Evolutionary conservation across 139 green algal species (phyloP), one percentile per base, ranked within the genome.

Genomic region (Coelastrella sp.): DNA sequence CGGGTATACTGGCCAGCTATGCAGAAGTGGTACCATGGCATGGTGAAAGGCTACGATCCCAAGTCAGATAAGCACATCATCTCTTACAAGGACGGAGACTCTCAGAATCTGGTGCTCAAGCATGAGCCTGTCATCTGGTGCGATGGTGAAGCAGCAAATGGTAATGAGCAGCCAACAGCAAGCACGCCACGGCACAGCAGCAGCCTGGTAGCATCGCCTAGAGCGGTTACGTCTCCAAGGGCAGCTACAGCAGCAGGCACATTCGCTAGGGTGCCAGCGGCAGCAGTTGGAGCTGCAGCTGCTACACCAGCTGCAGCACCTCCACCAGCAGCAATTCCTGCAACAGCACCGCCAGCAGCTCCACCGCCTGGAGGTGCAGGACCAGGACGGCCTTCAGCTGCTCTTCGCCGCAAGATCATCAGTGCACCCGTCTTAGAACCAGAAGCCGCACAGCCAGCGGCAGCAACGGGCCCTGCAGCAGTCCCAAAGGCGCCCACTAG

Each of bases 1-100:
- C 7, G n/a, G 17, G 85, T 96, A 10, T 96, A 95, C 89, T 97
- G 95, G 95, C 95, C 95, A 7, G 91, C 77, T 56, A 97, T 96
- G 95, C 82, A 86, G 73, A 90, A 85, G 32, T 96, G 93, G 94
- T 96, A 97, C 76, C 22, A 86, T 3, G 95, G 95, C 19, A 94
- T 89, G 60, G 92, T 97, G 59, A 80, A 90, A 13, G 68, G 64
- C 4, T 97, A 93, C 23, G 92, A 97, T 81, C 20, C 88, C 5
- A 54, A 82, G 22, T 92, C 85, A 8, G 79, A 79, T 19, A 76
- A 79, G 73, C 95, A 97, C 91, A 88, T 23, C 7, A 75, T 97
- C 54, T 83, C 75, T 57, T 97, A 96, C 89, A 91, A 94, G 19
- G 95, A 97, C 75, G 95, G 95, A 7, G 95, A 97, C 64, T 68